Evolutionary conservation across 768 basidiomycete genomes (phyloP).

Genomic region (Nevesoporus exiguus): DNA sequence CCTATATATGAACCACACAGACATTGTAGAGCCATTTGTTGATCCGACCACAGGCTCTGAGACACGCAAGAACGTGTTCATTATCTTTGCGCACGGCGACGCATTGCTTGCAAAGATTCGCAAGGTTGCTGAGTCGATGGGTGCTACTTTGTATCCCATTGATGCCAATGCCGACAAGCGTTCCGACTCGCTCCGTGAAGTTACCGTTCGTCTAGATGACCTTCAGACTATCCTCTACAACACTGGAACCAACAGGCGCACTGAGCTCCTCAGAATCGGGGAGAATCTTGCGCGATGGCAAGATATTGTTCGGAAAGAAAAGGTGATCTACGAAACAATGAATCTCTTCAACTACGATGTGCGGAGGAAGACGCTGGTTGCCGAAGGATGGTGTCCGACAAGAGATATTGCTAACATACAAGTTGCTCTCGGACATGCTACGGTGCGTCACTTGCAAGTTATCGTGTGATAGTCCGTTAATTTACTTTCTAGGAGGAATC

Average conservation of each 20-base stretch:
- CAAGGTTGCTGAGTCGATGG: conserved; percentile 99
- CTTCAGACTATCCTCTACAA: conserved; percentile 86
- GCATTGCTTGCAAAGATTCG: conserved; percentile 93
- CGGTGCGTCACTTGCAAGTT: conserved; percentile 42
- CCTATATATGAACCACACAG: conserved; percentile 97
- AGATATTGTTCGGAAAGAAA: conserved; percentile 93
- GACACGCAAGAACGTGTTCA: conserved; percentile 97
- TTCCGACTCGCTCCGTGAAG: conserved; percentile 83
- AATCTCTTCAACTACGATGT: conserved; percentile 96
- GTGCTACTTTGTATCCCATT: conserved; percentile 94
- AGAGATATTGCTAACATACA: conserved; percentile 87
- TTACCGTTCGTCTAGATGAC: conserved; percentile 86
- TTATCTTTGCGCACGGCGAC: conserved; percentile 97
- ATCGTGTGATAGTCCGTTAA: neutral
- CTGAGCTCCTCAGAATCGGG: conserved; percentile 79
- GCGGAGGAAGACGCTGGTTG: conserved; percentile 89
- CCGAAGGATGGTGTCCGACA: conserved; percentile 97
- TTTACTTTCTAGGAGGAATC: conserved; percentile 65
- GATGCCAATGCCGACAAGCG: conserved; percentile 94
- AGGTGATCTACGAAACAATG: conserved; percentile 91
- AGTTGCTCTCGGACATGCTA: conserved; percentile 81
- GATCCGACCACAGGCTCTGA: conserved; percentile 81
- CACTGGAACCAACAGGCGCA: conserved; percentile 77
- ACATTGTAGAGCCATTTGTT: conserved; percentile 89
- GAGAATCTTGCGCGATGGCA: conserved; percentile 87